Evolutionary conservation across 2,329 filamentous ascomycete genomes (phyloP).

Genomic region (Cercospora sesami): DNA sequence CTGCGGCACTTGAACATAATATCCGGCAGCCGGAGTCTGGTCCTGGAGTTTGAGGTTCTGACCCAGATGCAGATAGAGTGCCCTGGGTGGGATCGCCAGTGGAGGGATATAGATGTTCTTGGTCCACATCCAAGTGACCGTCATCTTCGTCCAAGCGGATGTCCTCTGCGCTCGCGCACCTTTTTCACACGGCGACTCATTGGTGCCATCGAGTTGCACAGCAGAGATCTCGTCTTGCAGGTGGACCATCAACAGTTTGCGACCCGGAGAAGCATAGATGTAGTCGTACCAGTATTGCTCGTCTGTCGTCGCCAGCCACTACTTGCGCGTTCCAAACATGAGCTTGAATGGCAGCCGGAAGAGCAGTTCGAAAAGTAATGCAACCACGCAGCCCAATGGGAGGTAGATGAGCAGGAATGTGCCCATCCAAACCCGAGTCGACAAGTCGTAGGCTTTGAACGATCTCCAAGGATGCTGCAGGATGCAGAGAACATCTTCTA

Average conservation of each 20-base stretch:
- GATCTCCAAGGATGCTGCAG: constrained; percentile 22
- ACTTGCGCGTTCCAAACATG: constrained; percentile 6
- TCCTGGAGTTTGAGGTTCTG: not conserved
- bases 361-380: constrained; percentile 17
- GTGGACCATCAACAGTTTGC: constrained; percentile 19
- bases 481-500: constrained; percentile 22
- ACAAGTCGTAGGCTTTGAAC: constrained; percentile 13
- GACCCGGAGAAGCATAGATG: constrained; percentile 13
- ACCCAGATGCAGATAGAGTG: not conserved
- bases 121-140: constrained; percentile 13
- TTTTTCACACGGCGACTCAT: constrained; percentile 12
- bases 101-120: constrained; percentile 12
- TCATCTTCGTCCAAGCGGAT: constrained; percentile 12
- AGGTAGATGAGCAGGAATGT: constrained; percentile 21
- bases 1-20: not conserved
- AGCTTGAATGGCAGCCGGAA: constrained; percentile 22
- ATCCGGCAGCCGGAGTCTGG: not conserved
- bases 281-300: constrained; percentile 17
- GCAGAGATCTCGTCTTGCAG: constrained; percentile 21
- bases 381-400: constrained; percentile 16
- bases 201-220: constrained; percentile 14
- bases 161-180: constrained; percentile 9
- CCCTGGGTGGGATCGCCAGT: constrained; percentile 7
- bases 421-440: constrained; percentile 18
- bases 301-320: constrained; percentile 10